Conservation (phyloP, 345 rosid species). For the Arabidopsis suecica region DNA sequence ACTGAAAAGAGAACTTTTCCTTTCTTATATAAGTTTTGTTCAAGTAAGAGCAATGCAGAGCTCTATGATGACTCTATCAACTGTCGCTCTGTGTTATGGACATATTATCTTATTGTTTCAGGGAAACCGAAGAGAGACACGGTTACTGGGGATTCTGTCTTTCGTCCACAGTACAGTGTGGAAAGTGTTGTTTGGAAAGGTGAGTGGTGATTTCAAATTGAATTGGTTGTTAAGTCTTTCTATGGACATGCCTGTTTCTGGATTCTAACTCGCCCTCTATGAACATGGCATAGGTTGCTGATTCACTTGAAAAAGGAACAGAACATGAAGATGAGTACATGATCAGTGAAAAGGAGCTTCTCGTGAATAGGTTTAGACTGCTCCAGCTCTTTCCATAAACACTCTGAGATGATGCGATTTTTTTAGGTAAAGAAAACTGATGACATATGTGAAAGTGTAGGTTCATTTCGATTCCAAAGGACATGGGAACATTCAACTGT, state of each 20-base stretch:
- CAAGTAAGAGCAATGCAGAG: neutral
- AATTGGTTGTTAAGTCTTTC: conserved; percentile 7
- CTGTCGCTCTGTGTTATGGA: conserved; percentile 16
- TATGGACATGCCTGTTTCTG: conserved; percentile 2
- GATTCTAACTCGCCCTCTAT: conserved; percentile 2
- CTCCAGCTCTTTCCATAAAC: neutral
- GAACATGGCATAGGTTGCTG: conserved; percentile 66
- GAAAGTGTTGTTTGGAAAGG: conserved; percentile 98
- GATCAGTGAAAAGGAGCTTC: conserved; percentile 99
- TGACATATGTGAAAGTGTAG: conserved; percentile 40
- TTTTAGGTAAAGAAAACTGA: neutral
- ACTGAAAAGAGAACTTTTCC: neutral
- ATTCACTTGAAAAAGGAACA: conserved; percentile 99
- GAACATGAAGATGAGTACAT: conserved; percentile 99
- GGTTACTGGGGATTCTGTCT: conserved; percentile 86
- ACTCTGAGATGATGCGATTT: neutral
- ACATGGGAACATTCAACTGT: conserved; percentile 98
- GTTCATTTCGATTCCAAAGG: conserved; percentile 96
- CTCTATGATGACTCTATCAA: no score
- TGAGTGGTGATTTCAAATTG: conserved; percentile 27
- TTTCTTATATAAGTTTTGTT: conserved; percentile 11
- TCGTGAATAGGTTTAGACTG: conserved; percentile 76
- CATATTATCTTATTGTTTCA: conserved; percentile 33
- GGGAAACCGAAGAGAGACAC: conserved; percentile 98
- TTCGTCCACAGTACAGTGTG: conserved; percentile 97